Percentiles rank a stretch among this genome's conserved stretches.
Evolutionary conservation across 164 flowering plant genomes (phyloP).

Genomic region (Nymphaea colorata): DNA sequence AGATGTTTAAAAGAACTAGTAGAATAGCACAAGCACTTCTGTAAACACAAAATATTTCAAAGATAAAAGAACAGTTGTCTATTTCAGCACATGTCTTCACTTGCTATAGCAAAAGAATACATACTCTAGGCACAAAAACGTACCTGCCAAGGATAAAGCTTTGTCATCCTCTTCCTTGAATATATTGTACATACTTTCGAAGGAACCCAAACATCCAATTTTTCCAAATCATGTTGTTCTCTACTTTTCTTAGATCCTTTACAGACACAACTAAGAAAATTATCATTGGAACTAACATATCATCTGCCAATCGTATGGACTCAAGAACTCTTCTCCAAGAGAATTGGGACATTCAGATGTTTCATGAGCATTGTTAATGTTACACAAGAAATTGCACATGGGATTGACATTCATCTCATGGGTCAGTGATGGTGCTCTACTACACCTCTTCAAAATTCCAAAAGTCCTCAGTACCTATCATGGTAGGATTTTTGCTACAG

Average conservation of each 20-base stretch:
- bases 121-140: background rate
- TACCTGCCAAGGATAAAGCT: constrained; percentile 95
- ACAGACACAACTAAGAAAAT: constrained; percentile 11
- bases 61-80: too few relatives aligned
- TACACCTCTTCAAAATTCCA: constrained; percentile 45
- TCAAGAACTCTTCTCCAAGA: constrained; percentile 94
- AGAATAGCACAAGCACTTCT: too few relatives aligned
- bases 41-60: too few relatives aligned
- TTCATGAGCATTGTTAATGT: constrained; percentile 8
- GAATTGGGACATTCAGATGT: constrained; percentile 43
- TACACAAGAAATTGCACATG: constrained; percentile 32
- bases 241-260: background rate
- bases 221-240: background rate
- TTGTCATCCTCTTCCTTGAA: constrained; percentile 56
- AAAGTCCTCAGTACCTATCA: constrained; percentile 1
- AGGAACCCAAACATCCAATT: constrained; percentile 56
- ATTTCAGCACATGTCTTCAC: too few relatives aligned
- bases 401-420: constrained; percentile 11
- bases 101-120: too few relatives aligned
- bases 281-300: constrained; percentile 30
- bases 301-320: constrained; percentile 75
- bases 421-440: constrained; percentile 11
- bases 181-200: constrained; percentile 63
- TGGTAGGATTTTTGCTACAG: background rate
- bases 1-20: too few relatives aligned